These are phyloP conservation scores for Hyphopichia buzzinii DNA, from an alignment of 1,139 yeast genomes.

Conservation along the genomic window DNA sequence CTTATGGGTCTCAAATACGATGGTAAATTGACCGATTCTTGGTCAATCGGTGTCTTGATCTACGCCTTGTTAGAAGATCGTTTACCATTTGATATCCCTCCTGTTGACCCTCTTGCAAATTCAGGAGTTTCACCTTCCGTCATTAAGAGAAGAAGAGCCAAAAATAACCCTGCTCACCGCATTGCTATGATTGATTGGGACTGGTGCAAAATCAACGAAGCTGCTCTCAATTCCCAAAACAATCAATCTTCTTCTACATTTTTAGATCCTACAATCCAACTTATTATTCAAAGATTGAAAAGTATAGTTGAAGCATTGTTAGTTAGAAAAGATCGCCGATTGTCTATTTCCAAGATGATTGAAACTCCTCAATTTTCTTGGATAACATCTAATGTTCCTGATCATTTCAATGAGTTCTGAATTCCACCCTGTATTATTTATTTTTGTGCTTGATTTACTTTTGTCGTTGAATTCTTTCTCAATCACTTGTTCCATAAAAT, in stretches of 20 bases:
- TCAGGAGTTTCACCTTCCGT: constrained; percentile 45
- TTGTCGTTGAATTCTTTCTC: too few species aligned
- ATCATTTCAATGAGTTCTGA: constrained; percentile 1
- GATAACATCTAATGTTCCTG: constrained; percentile 18
- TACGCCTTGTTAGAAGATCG: constrained; percentile 81
- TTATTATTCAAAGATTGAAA: constrained; percentile 27
- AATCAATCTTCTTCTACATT: background rate
- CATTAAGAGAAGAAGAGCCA: constrained; percentile 47
- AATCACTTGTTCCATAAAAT: too few species aligned
- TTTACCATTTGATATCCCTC: constrained; percentile 76
- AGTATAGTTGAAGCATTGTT: constrained; percentile 32
- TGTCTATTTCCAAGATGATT: constrained; percentile 13
- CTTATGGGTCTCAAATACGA: constrained; percentile 87
- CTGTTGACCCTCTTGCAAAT: constrained; percentile 34
- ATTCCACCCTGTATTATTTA: background rate
- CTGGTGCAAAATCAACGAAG: constrained; percentile 51
- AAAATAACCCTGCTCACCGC: constrained; percentile 74
- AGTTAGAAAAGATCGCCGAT: constrained; percentile 40
- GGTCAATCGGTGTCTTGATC: constrained; percentile 92
- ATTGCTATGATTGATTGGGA: constrained; percentile 93
- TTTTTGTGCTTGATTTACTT: too few species aligned
- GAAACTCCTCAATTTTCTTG: constrained; percentile 16
- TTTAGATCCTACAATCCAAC: constrained; percentile 17
- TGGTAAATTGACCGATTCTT: constrained; percentile 84
- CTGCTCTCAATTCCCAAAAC: background rate